Evolutionary conservation across 1,139 yeast genomes (phyloP), one percentile per base, ranked within the genome.

Genomic region (Scheffersomyces titani): DNA sequence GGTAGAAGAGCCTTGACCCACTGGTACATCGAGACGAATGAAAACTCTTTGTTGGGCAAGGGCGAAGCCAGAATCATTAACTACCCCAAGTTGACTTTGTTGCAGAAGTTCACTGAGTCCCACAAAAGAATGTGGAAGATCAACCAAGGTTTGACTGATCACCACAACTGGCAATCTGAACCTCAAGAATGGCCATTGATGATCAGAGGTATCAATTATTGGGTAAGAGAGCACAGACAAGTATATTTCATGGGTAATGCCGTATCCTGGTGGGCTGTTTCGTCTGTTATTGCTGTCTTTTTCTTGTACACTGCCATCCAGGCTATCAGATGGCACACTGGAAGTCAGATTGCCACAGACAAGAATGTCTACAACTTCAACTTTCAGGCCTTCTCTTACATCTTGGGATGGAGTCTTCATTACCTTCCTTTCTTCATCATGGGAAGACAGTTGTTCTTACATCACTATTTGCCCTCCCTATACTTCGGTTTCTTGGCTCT

Each of bases 371-470:
- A 83, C 72, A 85, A 87, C 71, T 93, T 87, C 79, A 92, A 90
- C 67, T 76, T 83, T 56, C 92, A 90, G 66, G 83, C 85, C 49
- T 80, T 89, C 54, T 83, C 86, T 53, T 92, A 85, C 71, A 70
- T 88, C 54, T 70, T 88, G 18, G 99, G 97, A 46, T 94, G 97
- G 96, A 82, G 82, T 46, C 65, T 91, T 59, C 98, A 94, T 73
- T 90, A 87, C 70, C 76, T 83, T 65, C 99, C 99, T 60, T 93
- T 94, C 57, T 93, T 85, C 79, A 78, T 94, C 60, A 93, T 93
- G 98, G 94, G 89, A 36, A 88, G 98, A 74, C 98, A 92, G 76
- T 77, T 94, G 73, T 93, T 93, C 78, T 79, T 94, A 66, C 98
- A 93, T 71, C 98, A 93, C 73, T 93, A 94, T 72, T 78, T 94